These are phyloP conservation scores for Lasiodiplodia theobromae DNA, from an alignment of 2,329 filamentous ascomycete genomes.

Conservation along the genomic window DNA sequence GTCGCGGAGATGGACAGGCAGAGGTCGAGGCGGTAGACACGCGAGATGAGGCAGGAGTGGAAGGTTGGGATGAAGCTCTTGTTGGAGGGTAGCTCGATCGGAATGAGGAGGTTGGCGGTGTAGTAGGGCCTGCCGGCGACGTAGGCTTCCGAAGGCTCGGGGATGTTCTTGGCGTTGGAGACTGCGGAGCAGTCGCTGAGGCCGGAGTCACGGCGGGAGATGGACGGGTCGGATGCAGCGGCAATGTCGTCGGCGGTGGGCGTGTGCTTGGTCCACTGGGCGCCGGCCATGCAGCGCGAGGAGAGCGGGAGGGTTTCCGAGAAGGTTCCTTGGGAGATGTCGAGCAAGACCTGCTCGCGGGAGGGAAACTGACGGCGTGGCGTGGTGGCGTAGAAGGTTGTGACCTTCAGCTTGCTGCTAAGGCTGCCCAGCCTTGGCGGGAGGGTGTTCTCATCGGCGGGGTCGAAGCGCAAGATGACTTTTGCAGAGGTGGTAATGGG, in stretches of 20 bases:
- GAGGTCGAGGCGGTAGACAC: constrained; percentile 68
- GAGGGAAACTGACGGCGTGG: constrained; percentile 60
- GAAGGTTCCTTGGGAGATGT: constrained; percentile 61
- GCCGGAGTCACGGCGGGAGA: constrained; percentile 50
- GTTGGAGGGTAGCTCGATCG: constrained; percentile 65
- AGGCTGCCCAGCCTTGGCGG: constrained; percentile 63
- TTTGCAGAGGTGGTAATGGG: constrained; percentile 63
- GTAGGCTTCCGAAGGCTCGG: constrained; percentile 45
- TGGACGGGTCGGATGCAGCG: constrained; percentile 33
- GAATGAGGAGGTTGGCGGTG: constrained; percentile 68
- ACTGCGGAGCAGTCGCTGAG: constrained; percentile 43
- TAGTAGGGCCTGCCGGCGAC: constrained; percentile 60
- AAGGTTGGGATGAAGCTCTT: constrained; percentile 74
- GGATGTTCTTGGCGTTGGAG: constrained; percentile 34
- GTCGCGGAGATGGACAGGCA: constrained; percentile 60
- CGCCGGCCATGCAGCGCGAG: constrained; percentile 63
- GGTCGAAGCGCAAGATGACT: constrained; percentile 68
- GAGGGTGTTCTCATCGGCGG: constrained; percentile 53
- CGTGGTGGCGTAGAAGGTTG: constrained; percentile 63
- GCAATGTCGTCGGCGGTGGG: constrained; percentile 34
- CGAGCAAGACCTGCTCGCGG: constrained; percentile 50
- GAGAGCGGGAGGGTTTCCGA: constrained; percentile 61
- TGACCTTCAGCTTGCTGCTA: constrained; percentile 62
- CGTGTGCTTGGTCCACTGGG: constrained; percentile 62
- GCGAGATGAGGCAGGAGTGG: constrained; percentile 71